Conservation (phyloP, 345 rosid genomes). For the Hypericum perforatum region DNA sequence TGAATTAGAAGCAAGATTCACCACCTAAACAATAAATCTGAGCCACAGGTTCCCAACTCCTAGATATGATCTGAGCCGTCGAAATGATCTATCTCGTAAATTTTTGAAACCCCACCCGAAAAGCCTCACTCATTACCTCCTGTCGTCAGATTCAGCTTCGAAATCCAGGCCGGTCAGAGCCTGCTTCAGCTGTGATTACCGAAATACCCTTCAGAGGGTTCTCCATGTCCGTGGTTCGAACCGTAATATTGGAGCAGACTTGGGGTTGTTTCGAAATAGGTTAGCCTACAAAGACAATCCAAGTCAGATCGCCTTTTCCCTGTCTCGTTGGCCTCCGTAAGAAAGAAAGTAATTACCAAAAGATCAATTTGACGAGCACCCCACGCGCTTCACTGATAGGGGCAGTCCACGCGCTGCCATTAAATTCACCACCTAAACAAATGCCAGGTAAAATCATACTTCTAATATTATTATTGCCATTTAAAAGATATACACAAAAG, state of each 20-base stretch:
- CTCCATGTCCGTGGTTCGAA: background rate
- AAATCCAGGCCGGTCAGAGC: slow-evolving; percentile 30
- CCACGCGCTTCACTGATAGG: slow-evolving; percentile 12
- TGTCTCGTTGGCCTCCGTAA: slow-evolving; percentile 20
- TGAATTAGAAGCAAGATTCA: too few relatives aligned
- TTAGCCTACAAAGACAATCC: slow-evolving; percentile 16
- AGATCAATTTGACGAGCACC: background rate
- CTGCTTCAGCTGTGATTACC: slow-evolving; percentile 6
- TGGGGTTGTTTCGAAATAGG: background rate
- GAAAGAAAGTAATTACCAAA: slow-evolving; percentile 19
- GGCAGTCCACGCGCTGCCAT: too few relatives aligned
- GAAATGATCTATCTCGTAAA: slow-evolving; percentile 13
- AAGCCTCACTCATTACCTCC: slow-evolving; percentile 27
- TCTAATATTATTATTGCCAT: too few relatives aligned
- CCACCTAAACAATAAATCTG: slow-evolving; percentile 14
- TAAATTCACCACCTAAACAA: too few relatives aligned
- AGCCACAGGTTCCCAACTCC: slow-evolving; percentile 17
- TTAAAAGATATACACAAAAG: too few relatives aligned
- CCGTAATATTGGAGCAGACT: slow-evolving; percentile 9
- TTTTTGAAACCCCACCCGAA: slow-evolving; percentile 11
- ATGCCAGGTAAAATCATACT: too few relatives aligned
- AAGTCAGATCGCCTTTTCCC: slow-evolving; percentile 18
- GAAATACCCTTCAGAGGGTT: background rate
- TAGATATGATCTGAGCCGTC: slow-evolving; percentile 25
- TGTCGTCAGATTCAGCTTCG: slow-evolving; percentile 43